These are phyloP conservation scores for Didymosphaeria variabile DNA, from an alignment of 2,329 filamentous ascomycete species.

Conservation along the genomic window DNA sequence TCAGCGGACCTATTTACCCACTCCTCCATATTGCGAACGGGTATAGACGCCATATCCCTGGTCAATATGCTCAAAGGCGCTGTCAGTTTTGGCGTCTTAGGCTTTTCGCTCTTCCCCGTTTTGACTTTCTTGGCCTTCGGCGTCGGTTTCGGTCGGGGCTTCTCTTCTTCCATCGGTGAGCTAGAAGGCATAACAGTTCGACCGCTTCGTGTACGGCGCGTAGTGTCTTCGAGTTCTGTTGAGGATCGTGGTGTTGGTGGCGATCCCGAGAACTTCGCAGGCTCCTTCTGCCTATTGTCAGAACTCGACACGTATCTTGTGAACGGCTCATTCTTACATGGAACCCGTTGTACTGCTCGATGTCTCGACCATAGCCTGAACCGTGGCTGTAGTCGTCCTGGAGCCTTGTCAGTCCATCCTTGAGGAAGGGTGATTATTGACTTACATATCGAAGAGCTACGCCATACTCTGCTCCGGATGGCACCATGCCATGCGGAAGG, in stretches of 20 bases:
- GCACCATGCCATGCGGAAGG: slow-evolving; percentile 35
- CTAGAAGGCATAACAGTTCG: slow-evolving; percentile 33
- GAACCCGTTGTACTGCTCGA: slow-evolving; percentile 32
- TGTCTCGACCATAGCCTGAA: slow-evolving; percentile 38
- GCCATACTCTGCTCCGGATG: slow-evolving; percentile 32
- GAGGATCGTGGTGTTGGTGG: slow-evolving; percentile 57
- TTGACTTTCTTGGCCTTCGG: slow-evolving; percentile 55
- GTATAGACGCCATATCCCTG: slow-evolving; percentile 67
- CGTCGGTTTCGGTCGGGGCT: slow-evolving; percentile 39
- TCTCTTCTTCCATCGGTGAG: slow-evolving; percentile 35
- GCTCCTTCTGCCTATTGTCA: slow-evolving; percentile 37
- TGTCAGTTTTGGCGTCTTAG: slow-evolving; percentile 64
- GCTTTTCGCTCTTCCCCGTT: slow-evolving; percentile 55
- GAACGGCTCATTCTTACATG: slow-evolving; percentile 30
- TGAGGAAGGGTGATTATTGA: slow-evolving; percentile 2
- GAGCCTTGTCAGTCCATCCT: slow-evolving; percentile 30
- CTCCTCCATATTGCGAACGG: slow-evolving; percentile 78
- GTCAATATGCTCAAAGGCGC: slow-evolving; percentile 77
- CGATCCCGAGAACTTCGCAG: slow-evolving; percentile 38
- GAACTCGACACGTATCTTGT: slow-evolving; percentile 12
- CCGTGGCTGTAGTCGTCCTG: slow-evolving; percentile 45
- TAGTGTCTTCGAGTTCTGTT: slow-evolving; percentile 51
- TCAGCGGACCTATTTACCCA: slow-evolving; percentile 79
- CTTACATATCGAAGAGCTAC: slow-evolving; percentile 47
- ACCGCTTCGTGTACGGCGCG: slow-evolving; percentile 51